These are phyloP conservation scores for Trichoderma harzianum DNA, from an alignment of 2,329 filamentous ascomycete genomes.

Conservation along the genomic window DNA sequence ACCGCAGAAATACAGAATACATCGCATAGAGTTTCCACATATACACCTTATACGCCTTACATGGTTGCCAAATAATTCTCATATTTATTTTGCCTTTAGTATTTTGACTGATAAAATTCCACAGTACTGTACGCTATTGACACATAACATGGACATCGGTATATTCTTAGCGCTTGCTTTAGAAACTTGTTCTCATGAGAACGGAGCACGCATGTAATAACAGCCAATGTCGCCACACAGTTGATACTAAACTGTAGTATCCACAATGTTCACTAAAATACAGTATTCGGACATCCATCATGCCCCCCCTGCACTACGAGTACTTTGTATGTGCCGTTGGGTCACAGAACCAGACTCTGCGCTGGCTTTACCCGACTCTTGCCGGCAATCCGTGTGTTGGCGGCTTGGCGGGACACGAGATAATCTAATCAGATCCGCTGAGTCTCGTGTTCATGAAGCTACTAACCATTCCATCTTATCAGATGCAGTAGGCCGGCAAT, in stretches of 20 bases:
- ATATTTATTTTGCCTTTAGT: not conserved
- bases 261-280: not conserved
- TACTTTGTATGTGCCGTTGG: not conserved
- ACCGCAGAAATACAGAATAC: not conserved
- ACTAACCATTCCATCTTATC: constrained; percentile 11
- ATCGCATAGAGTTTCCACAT: not conserved
- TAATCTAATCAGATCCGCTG: constrained; percentile 10
- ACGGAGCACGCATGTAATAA: not conserved
- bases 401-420: constrained; percentile 22
- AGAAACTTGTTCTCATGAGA: not conserved
- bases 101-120: not conserved
- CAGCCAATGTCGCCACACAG: not conserved
- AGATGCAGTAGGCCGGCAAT: not conserved
- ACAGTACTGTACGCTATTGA: not conserved
- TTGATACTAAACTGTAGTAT: not conserved
- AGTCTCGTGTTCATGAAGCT: not conserved
- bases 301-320: not conserved
- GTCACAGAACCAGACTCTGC: not conserved
- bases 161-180: not conserved
- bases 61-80: not conserved
- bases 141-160: not conserved
- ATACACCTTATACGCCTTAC: not conserved
- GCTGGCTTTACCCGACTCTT: not conserved
- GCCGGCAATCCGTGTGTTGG: constrained; percentile 23
- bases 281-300: not conserved